These are phyloP conservation scores for Symbiodinium pilosum DNA, from an alignment of 73 alveolate genomes.

Conservation along the genomic window DNA sequence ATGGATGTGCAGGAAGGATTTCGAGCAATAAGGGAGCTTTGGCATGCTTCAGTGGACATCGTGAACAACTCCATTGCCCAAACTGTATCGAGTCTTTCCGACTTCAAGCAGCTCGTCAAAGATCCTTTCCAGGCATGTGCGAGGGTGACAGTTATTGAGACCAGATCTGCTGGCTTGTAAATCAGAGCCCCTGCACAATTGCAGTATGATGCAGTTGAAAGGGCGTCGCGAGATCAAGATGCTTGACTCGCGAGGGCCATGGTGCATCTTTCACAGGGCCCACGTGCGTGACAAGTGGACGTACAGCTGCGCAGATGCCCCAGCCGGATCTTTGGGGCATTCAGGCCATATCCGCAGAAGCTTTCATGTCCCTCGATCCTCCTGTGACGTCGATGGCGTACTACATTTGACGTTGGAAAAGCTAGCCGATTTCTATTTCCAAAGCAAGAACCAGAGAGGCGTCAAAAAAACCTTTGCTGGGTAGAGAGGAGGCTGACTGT, in stretches of 20 bases:
- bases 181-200: too few species aligned
- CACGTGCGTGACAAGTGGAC: neutral
- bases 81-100: conserved; percentile 1
- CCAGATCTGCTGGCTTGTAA: neutral
- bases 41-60: conserved; percentile 6
- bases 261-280: conserved; percentile 5
- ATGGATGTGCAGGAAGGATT: neutral
- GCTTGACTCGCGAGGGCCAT: neutral
- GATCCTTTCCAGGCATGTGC: neutral
- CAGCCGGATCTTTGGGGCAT: neutral
- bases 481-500: too few species aligned
- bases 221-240: neutral
- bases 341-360: too few species aligned
- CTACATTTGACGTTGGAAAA: neutral
- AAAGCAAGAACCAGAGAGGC: too few species aligned
- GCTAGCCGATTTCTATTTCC: too few species aligned
- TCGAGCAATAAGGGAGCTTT: neutral
- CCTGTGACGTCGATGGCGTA: neutral
- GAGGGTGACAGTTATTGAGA: neutral
- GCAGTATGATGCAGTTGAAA: neutral
- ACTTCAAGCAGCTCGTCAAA: neutral
- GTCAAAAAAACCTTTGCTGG: too few species aligned
- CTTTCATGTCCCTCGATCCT: neutral
- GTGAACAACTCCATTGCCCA: neutral
- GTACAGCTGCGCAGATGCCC: neutral